Conservation (phyloP, 1,139 yeast species). For the Candida neerlandica region DNA sequence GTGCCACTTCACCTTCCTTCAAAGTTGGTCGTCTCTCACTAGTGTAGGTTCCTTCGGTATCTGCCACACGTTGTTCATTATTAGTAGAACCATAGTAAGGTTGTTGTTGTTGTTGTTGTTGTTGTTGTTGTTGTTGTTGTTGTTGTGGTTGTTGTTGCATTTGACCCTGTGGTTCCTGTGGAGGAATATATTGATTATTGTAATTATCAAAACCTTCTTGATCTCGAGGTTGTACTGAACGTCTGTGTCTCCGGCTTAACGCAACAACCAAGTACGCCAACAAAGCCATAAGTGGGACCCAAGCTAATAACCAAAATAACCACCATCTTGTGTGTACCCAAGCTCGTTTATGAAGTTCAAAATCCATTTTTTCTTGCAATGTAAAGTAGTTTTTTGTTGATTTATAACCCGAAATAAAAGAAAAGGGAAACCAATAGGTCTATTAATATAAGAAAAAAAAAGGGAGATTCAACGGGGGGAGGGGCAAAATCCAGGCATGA, state of each 20-base stretch:
- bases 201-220: not conserved
- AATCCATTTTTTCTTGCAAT: not conserved
- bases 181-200: not conserved
- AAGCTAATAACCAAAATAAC: constrained; percentile 1
- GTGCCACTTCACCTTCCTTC: not conserved
- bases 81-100: not conserved
- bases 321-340: constrained; percentile 1
- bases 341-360: not conserved
- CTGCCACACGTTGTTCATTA: not conserved
- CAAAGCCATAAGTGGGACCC: not conserved
- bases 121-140: not conserved
- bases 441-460: not conserved
- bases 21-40: not conserved
- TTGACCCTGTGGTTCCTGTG: not conserved
- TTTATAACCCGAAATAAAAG: not conserved
- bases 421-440: not conserved
- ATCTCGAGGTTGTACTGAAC: not conserved
- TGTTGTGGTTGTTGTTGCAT: not conserved
- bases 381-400: not conserved
- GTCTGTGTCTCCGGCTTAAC: not conserved
- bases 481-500: not conserved
- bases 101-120: not conserved
- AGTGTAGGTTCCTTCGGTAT: not conserved
- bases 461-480: not conserved
- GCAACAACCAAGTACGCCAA: not conserved